Percentiles rank a stretch among this genome's conserved stretches.
phyloP scores from a whole-genome alignment of 2,329 filamentous ascomycete genomes.

The Fusarium dlaminii region DNA sequence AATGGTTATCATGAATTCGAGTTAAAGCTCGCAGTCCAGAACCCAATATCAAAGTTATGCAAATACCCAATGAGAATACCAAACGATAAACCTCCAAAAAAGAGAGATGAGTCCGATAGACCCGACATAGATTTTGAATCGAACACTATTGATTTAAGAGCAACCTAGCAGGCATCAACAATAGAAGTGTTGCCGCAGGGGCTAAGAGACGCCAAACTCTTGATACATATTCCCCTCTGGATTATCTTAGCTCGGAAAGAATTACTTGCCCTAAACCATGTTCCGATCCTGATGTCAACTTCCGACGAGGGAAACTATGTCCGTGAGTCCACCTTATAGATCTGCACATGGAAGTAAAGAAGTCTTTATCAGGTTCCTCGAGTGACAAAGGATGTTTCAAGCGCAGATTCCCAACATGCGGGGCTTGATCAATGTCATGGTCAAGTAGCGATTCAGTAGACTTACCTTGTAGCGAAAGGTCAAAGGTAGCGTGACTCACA shows the following conservation, averaged over 20 bases:
- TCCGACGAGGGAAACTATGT: neutral
- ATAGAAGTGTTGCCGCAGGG: neutral
- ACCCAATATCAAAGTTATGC: too few species aligned
- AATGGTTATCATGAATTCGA: too few species aligned
- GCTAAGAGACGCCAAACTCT: accelerated
- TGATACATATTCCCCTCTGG: too few species aligned
- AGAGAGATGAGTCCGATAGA: too few species aligned
- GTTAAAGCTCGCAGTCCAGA: too few species aligned
- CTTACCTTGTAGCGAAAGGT: too few species aligned
- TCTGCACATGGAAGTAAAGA: neutral
- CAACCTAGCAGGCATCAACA: neutral
- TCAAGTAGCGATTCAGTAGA: neutral
- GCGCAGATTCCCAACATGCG: too few species aligned
- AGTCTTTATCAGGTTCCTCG: neutral
- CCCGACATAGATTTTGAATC: too few species aligned
- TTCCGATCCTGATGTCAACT: neutral
- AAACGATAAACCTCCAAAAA: too few species aligned
- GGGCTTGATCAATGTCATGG: neutral
- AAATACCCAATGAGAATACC: too few species aligned
- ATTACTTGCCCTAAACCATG: neutral
- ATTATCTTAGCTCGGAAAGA: neutral
- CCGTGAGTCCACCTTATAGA: neutral
- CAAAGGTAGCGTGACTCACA: neutral
- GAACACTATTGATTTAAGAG: neutral
- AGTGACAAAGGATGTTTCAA: neutral